These are phyloP conservation scores for Solanum medicagineum DNA, from an alignment of 257 asterid species.

Conservation along the genomic window DNA sequence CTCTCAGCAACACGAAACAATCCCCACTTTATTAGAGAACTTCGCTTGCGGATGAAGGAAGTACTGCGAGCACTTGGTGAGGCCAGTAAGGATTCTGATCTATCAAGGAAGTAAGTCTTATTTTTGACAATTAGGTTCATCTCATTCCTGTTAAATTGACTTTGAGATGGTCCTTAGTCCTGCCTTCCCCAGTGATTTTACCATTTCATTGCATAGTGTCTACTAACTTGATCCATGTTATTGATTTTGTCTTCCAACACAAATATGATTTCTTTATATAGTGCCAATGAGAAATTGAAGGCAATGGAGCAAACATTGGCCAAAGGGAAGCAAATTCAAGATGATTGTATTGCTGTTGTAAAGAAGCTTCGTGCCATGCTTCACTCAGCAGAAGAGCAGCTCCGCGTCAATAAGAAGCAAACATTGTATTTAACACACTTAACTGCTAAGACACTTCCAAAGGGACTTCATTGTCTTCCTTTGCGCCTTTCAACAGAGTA, in stretches of 20 bases:
- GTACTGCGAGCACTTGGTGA: conserved; percentile 63
- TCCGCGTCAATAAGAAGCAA: conserved; percentile 50
- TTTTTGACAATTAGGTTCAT: not conserved
- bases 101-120: conserved; percentile 54
- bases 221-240: not conserved
- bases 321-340: conserved; percentile 76
- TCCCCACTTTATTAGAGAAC: conserved; percentile 71
- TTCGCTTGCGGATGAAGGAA: conserved; percentile 79
- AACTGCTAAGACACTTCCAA: conserved; percentile 58
- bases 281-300: conserved; percentile 63
- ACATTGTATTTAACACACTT: conserved; percentile 47
- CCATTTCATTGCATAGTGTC: not conserved
- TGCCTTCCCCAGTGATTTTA: not conserved
- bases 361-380: conserved; percentile 65
- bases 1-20: conserved; percentile 64
- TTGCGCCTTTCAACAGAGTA: conserved; percentile 54
- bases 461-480: conserved; percentile 68
- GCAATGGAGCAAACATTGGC: conserved; percentile 73
- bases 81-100: conserved; percentile 74
- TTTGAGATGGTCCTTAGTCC: not conserved
- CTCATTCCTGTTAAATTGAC: not conserved
- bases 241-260: not conserved
- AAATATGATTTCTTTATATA: conserved; percentile 4
- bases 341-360: conserved; percentile 41
- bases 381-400: conserved; percentile 55